Evolutionary conservation across 306 rosid species (phyloP), one percentile per base, ranked within the genome.

Genomic region (Fragaria vesca): DNA sequence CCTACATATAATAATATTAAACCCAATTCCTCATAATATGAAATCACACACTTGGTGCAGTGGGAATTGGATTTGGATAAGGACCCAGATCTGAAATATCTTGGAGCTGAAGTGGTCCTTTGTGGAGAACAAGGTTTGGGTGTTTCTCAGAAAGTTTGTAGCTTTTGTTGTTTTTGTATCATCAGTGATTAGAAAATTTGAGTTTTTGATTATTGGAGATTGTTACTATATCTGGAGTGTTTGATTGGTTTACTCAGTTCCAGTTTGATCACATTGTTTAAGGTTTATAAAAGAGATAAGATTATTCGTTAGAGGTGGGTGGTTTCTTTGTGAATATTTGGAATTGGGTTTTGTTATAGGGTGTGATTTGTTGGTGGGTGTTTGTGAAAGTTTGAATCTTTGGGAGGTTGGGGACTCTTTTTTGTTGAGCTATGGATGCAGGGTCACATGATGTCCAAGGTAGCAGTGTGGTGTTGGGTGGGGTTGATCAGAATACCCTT

Each of bases 371-470:
- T 45, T 80, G 83, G 76, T 60, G 77, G 78, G 81, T 63, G 73
- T 82, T 75, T 45, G 57, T 68, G 72, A 34, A 83, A 76, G 63
- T 80, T 40, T 69, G 66, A 58, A 42, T n/a, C 73, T 75, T 71
- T 54, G 30, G 58, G 71, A 77, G 71, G 85, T 82, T 74, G 70
- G 76, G 60, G 61, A 8, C 61, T 34, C 13, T 65, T 34, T 75
- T 73, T 79, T 52, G 65, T 61, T 43, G 36, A 40, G 72, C 48
- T 6, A 92, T 92, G 97, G 93, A 84, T 84, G 85, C 51, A 74
- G 85, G 80, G 65, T 78, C 63, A 77, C 68, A 50, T 11, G 76
- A 80, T 55, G 24, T 60, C 40, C 54, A 63, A 48, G 79, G 65
- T 12, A 78, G 62, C 6, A 81, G 72, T 55, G 84, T 75, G 84